Evolutionary conservation across 1,284 basidiomycete genomes (phyloP), one percentile per base, ranked within the genome.

Genomic region (Vanrija sp.): DNA sequence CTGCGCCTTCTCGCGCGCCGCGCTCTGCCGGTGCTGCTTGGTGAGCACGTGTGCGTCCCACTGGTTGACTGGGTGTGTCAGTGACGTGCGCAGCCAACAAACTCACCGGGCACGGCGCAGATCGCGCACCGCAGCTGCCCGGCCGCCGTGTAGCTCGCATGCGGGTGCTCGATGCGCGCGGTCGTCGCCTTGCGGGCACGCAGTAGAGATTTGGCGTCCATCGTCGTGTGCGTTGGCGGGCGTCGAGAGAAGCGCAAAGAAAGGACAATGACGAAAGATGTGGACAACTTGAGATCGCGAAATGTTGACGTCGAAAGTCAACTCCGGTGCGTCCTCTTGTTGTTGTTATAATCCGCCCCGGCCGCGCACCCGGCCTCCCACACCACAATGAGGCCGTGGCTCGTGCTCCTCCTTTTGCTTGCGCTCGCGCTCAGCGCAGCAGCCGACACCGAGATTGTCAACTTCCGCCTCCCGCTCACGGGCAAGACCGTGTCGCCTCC

Each of bases 11-110:
- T 74, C 72, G 7, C 76, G 62, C 39, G 66, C 63, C 15, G 69
- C 67, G 2, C 73, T 71, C 14, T 68, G 65, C 18, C 74, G 67
- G 56, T 78, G 76, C 59, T 74, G 72, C 62, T 78, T 77, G 9
- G 75, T 75, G 38, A 75, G 51, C 14, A 74, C 52, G 57, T 78
- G 76, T 2, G 75, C 74, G 49, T 76, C 74, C 75, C 75, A 78
- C 52, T 77, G 71, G 52, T 73, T 73, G 1, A 76, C 76, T 77
- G 55, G 15, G 46, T 39, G n/a, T 39, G 38, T 21, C 42, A 43
- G 34, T 5, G 49, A 44, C 15, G 49, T 28, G 16, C 34, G 21
- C 15, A 42, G n/a, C n/a, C 23, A 48, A 19, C 6, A 4, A n/a
- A 46, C 72, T 57, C 43, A 76, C 76, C 76, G 49, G 73, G 67